Percentiles rank a stretch among this genome's conserved stretches.
Conservation (phyloP, 1,284 basidiomycete species). For the Chalciporus piperatoides region DNA sequence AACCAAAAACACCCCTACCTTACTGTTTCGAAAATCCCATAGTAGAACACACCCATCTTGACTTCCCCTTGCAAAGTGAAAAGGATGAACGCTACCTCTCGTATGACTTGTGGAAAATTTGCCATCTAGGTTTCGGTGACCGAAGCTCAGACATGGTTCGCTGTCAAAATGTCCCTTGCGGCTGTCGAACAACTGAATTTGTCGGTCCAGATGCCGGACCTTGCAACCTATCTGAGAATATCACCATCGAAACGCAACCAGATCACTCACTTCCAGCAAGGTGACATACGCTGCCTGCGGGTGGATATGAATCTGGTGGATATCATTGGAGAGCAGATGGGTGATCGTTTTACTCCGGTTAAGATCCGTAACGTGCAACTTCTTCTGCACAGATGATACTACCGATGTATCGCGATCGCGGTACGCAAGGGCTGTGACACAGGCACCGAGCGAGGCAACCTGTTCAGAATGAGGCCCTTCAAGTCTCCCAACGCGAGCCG, state of each 20-base stretch:
- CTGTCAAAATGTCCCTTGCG: slow-evolving; percentile 38
- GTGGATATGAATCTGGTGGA: slow-evolving; percentile 47
- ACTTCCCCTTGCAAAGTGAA: slow-evolving; percentile 45
- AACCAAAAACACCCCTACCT: slow-evolving; percentile 32
- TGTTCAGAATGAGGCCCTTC: slow-evolving; percentile 25
- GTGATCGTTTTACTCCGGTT: slow-evolving; percentile 26
- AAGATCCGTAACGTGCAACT: slow-evolving; percentile 35
- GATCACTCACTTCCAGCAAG: slow-evolving; percentile 44
- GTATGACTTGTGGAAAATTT: slow-evolving; percentile 23
- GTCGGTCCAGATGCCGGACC: slow-evolving; percentile 47
- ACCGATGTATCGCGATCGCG: slow-evolving; percentile 31
- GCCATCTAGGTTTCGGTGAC: slow-evolving; percentile 33
- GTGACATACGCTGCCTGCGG: slow-evolving; percentile 41
- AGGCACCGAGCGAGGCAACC: slow-evolving; percentile 29
- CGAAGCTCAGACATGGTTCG: slow-evolving; percentile 44
- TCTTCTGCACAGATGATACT: slow-evolving; percentile 34
- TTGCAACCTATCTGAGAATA: slow-evolving; percentile 24
- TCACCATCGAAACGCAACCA: slow-evolving; percentile 15
- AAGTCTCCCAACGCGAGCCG: slow-evolving; percentile 22
- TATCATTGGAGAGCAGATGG: slow-evolving; percentile 37
- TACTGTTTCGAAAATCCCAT: slow-evolving; percentile 50
- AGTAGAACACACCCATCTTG: slow-evolving; percentile 42
- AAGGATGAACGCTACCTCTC: slow-evolving; percentile 34
- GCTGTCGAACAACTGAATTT: slow-evolving; percentile 47
- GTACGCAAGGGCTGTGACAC: slow-evolving; percentile 38